A percentile compares a stretch with the other conserved stretches of the same genome.
phyloP scores from a whole-genome alignment of 2,329 filamentous ascomycete species.

The Chalaropsis ovoidea region DNA sequence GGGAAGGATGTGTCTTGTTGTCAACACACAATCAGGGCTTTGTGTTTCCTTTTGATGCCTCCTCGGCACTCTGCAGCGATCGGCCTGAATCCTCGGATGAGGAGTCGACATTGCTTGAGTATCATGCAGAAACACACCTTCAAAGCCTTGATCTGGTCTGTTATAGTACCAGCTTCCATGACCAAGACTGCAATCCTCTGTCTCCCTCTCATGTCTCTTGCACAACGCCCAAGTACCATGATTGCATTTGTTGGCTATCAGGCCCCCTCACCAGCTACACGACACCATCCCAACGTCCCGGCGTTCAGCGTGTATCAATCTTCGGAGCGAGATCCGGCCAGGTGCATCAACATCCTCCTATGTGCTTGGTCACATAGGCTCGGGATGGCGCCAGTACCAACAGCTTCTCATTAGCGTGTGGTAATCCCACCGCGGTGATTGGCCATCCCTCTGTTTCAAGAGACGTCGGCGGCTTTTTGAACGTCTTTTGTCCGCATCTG shows the following conservation, averaged over 20 bases:
- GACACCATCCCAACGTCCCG: slow-evolving; percentile 24
- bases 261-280: slow-evolving; percentile 25
- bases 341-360: slow-evolving; percentile 47
- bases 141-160: slow-evolving; percentile 37
- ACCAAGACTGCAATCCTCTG: slow-evolving; percentile 25
- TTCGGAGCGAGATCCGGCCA: slow-evolving; percentile 41
- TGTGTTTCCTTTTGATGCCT: slow-evolving; percentile 32
- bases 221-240: slow-evolving; percentile 38
- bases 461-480: slow-evolving; percentile 61
- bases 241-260: slow-evolving; percentile 29
- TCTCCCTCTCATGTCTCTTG: slow-evolving; percentile 35
- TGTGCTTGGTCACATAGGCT: slow-evolving; percentile 37
- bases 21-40: slow-evolving; percentile 41
- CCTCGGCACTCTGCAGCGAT: slow-evolving; percentile 30
- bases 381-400: slow-evolving; percentile 40
- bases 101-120: slow-evolving; percentile 31
- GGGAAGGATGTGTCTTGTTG: slow-evolving; percentile 31
- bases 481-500: slow-evolving; percentile 79
- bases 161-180: slow-evolving; percentile 35
- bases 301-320: slow-evolving; percentile 36
- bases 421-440: slow-evolving; percentile 28
- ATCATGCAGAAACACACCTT: slow-evolving; percentile 29
- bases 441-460: slow-evolving; percentile 34
- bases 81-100: not conserved
- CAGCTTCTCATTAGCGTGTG: slow-evolving; percentile 29